These are phyloP conservation scores for Solidago caesia DNA, from an alignment of 129 eudicot species.

Conservation along the genomic window DNA sequence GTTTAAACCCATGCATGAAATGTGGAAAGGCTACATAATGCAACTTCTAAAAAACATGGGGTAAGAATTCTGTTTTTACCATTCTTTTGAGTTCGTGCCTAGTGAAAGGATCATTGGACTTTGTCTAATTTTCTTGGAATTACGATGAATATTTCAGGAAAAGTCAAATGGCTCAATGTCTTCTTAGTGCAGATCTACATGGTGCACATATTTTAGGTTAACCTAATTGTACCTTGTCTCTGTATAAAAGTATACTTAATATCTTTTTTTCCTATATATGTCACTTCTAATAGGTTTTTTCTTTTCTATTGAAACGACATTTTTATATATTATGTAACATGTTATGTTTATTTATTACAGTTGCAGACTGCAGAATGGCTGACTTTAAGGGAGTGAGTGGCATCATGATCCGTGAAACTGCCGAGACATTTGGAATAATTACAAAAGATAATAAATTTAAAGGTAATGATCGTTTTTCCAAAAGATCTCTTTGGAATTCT, in stretches of 20 bases:
- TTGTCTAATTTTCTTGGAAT: conserved; percentile 6
- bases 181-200: conserved; percentile 79
- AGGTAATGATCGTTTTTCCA: conserved; percentile 39
- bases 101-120: not conserved
- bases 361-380: conserved; percentile 64
- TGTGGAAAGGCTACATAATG: conserved; percentile 62
- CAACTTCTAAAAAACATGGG: conserved; percentile 65
- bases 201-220: conserved; percentile 83
- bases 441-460: conserved; percentile 64
- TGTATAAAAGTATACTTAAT: not conserved
- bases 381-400: conserved; percentile 61
- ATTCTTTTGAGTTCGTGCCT: not conserved
- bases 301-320: not conserved
- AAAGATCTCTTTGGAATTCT: not conserved
- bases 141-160: conserved; percentile 49
- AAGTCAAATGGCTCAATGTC: conserved; percentile 62
- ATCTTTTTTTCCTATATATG: not conserved
- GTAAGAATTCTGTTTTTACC: conserved; percentile 36
- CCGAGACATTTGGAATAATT: conserved; percentile 80
- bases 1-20: conserved; percentile 79
- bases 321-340: not conserved
- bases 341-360: conserved; percentile 38
- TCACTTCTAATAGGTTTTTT: not conserved
- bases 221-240: conserved; percentile 3
- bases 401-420: conserved; percentile 87